These are phyloP conservation scores for Pyrenochaeta sp. DNA, from an alignment of 2,329 filamentous ascomycete species.

Conservation along the genomic window DNA sequence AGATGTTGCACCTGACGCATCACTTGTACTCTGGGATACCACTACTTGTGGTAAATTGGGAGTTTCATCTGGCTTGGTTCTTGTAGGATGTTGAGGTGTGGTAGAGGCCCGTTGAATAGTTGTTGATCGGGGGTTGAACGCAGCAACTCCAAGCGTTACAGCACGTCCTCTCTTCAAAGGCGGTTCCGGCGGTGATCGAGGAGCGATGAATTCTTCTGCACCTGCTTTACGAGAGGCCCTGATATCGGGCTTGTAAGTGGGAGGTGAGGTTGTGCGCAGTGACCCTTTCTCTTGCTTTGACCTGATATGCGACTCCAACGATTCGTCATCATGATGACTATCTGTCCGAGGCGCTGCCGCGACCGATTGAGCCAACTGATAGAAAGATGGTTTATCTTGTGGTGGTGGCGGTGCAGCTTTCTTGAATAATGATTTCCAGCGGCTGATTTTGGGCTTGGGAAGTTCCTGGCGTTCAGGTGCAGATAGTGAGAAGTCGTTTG, in stretches of 20 bases:
- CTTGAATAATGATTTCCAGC: conserved; percentile 52
- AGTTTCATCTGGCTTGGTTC: conserved; percentile 7
- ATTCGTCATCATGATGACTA: conserved; percentile 44
- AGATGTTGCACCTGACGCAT: conserved; percentile 10
- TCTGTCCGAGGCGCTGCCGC: conserved; percentile 35
- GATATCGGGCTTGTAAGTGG: conserved; percentile 41
- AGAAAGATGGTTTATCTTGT: conserved; percentile 43
- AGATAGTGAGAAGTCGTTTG: conserved; percentile 15
- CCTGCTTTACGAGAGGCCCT: conserved; percentile 40
- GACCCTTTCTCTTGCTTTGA: conserved; percentile 26
- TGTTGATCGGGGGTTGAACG: conserved; percentile 21
- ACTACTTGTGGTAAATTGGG: conserved; percentile 29
- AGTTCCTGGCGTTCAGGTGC: conserved; percentile 21
- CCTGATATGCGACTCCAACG: conserved; percentile 22
- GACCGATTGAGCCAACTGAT: conserved; percentile 42
- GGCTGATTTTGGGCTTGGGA: conserved; percentile 47
- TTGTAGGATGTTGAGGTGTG: conserved; percentile 29
- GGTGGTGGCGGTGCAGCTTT: conserved; percentile 34
- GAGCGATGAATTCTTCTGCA: conserved; percentile 18
- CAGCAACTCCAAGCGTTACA: conserved; percentile 24
- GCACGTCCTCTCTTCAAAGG: conserved; percentile 25
- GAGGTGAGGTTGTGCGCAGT: conserved; percentile 31
- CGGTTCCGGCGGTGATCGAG: conserved; percentile 16
- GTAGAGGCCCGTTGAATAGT: conserved; percentile 25
- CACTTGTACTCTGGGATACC: conserved; percentile 19